Percentiles rank a stretch among this genome's conserved stretches.
Conservation (phyloP, 371 early-diverging fungal genomes). For the Mucor circinelloides region DNA sequence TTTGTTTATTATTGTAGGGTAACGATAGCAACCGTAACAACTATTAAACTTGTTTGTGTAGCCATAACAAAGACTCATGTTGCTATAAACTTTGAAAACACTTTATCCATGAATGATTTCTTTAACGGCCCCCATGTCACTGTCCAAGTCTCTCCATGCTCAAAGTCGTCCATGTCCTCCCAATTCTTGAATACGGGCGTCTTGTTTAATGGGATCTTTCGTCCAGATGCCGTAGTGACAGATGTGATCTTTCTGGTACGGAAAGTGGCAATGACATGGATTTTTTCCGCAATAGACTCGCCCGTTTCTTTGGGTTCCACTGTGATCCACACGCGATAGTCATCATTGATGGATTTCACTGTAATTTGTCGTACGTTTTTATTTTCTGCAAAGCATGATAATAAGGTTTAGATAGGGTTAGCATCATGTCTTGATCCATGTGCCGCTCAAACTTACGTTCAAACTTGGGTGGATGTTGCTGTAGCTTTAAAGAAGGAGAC, state of each 20-base stretch:
- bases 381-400: neutral
- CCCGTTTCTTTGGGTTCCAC: slow-evolving; percentile 44
- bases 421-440: neutral
- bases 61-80: neutral
- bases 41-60: neutral
- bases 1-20: neutral
- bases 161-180: slow-evolving; percentile 24
- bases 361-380: slow-evolving; percentile 36
- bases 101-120: neutral
- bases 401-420: neutral
- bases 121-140: slow-evolving; percentile 16
- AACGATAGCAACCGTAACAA: neutral
- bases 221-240: slow-evolving; percentile 37
- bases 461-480: neutral
- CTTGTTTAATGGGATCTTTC: slow-evolving; percentile 32
- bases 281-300: slow-evolving; percentile 34
- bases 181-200: slow-evolving; percentile 29
- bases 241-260: slow-evolving; percentile 36
- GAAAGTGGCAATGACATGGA: slow-evolving; percentile 38
- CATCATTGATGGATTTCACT: slow-evolving; percentile 43
- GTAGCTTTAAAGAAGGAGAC: neutral
- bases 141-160: slow-evolving; percentile 43
- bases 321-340: slow-evolving; percentile 44
- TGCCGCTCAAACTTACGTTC: neutral
- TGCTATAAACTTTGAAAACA: neutral